Conservation (phyloP, 805 yeast species). For the Candida succiphila region DNA sequence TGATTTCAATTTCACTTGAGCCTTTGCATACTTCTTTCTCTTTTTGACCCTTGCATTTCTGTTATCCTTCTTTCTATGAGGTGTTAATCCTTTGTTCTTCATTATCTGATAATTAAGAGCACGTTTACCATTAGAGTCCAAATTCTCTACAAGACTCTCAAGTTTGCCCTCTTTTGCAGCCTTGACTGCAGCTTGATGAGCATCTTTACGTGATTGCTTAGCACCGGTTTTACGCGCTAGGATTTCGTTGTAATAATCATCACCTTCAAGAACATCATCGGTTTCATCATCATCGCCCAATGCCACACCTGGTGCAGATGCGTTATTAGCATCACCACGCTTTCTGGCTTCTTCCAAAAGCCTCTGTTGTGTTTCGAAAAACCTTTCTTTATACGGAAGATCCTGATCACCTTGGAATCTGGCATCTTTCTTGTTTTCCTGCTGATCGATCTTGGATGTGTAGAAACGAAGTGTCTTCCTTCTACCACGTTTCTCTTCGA, state of each 20-base stretch:
- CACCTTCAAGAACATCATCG: slow-evolving; percentile 37
- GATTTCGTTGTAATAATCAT: slow-evolving; percentile 48
- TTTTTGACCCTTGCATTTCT: slow-evolving; percentile 96
- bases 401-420: slow-evolving; percentile 76
- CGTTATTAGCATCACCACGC: slow-evolving; percentile 55
- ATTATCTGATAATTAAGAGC: slow-evolving; percentile 90
- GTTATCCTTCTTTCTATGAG: slow-evolving; percentile 85
- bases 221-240: slow-evolving; percentile 35
- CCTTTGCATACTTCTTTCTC: slow-evolving; percentile 93
- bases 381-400: slow-evolving; percentile 83
- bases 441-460: slow-evolving; percentile 93
- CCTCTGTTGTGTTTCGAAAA: slow-evolving; percentile 83
- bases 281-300: slow-evolving; percentile 38
- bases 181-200: slow-evolving; percentile 59
- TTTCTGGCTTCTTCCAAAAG: slow-evolving; percentile 79
- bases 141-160: slow-evolving; percentile 55
- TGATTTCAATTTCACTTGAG: slow-evolving; percentile 87
- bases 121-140: slow-evolving; percentile 81
- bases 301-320: slow-evolving; percentile 37
- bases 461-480: slow-evolving; percentile 84
- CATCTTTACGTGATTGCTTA: slow-evolving; percentile 44
- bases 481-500: slow-evolving; percentile 74
- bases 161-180: slow-evolving; percentile 84
- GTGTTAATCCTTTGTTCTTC: slow-evolving; percentile 94
- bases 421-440: slow-evolving; percentile 50